Conservation (phyloP, 495 filamentous ascomycete species). For the Staphylotrichum tortipilum region DNA sequence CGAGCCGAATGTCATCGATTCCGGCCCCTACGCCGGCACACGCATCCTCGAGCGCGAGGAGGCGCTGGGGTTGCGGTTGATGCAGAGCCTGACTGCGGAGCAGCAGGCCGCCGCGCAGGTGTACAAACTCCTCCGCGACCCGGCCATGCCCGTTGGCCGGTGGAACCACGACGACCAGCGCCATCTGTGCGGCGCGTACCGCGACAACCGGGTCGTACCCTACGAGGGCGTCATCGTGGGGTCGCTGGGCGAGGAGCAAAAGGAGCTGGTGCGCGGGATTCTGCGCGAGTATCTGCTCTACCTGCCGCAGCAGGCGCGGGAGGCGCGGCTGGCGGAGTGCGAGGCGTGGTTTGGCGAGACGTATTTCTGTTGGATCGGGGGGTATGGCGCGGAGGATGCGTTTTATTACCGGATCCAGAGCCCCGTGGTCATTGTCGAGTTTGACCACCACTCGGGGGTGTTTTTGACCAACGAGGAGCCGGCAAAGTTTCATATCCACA, state of each 20-base stretch:
- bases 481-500: constrained; percentile 71
- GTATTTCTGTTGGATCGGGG: constrained; percentile 70
- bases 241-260: constrained; percentile 38
- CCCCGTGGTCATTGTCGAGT: constrained; percentile 62
- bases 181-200: constrained; percentile 64
- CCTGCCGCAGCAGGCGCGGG: constrained; percentile 45
- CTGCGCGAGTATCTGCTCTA: constrained; percentile 55
- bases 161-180: constrained; percentile 71
- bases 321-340: constrained; percentile 44
- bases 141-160: constrained; percentile 54
- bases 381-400: constrained; percentile 52
- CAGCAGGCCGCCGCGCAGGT: constrained; percentile 45
- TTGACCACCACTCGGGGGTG: constrained; percentile 74
- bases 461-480: constrained; percentile 65
- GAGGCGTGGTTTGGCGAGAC: constrained; percentile 52
- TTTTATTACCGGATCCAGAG: constrained; percentile 73
- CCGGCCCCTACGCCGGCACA: constrained; percentile 50
- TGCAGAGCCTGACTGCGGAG: constrained; percentile 50
- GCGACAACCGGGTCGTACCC: constrained; percentile 66
- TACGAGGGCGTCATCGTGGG: constrained; percentile 57
- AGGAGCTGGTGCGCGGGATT: constrained; percentile 46
- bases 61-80: constrained; percentile 50
- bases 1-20: constrained; percentile 66
- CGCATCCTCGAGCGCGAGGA: constrained; percentile 60
- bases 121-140: constrained; percentile 49